Evolutionary conservation across 2,329 filamentous ascomycete species (phyloP), one percentile per base, ranked within the genome.

Genomic region (Colletotrichum caudatum): DNA sequence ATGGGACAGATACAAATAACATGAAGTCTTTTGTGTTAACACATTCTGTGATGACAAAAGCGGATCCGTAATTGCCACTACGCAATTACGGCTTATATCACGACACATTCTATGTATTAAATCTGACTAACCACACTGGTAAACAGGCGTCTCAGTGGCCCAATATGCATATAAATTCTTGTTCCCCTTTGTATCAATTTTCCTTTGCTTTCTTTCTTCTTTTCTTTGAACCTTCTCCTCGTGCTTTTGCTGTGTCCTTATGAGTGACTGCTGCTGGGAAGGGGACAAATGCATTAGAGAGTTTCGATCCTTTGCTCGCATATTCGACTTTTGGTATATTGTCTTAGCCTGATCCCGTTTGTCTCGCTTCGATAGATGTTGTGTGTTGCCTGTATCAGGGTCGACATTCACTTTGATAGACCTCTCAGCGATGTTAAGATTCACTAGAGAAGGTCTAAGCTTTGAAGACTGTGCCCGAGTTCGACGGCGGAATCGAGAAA

Each of bases 191-290:
- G 66, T 64, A 35, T 76, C 73, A 39, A 77, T 54, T 41, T 73
- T 73, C 37, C 66, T 68, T 60, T 69, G 71, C 29, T 72, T 73
- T 26, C 75, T 66, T 20, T 60, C 64, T 61, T 77, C 73, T 33
- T 64, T 64, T 9, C 70, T 70, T 12, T 64, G 61, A 26, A 72
- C 77, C 64, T 76, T 77, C 48, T 78, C 76, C 51, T 72, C 73
- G 66, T 79, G 75, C 65, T 76, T 77, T 57, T 78, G 74, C 54
- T 78, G 78, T 44, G 74, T 73, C 20, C 76, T 72, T 23, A 81
- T 69, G 8, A 79, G 53, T 12, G 78, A 74, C 0, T 76, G 74
- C 71, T 80, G 78, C 68, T 80, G 73, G 18, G 77, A 74, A 20
- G 74, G 29, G 1, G 79, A 71, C 26, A 81, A 74, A 65, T 78